Evolutionary conservation across 495 filamentous ascomycete genomes (phyloP).

Genomic region (Talaromyces thailandensis): DNA sequence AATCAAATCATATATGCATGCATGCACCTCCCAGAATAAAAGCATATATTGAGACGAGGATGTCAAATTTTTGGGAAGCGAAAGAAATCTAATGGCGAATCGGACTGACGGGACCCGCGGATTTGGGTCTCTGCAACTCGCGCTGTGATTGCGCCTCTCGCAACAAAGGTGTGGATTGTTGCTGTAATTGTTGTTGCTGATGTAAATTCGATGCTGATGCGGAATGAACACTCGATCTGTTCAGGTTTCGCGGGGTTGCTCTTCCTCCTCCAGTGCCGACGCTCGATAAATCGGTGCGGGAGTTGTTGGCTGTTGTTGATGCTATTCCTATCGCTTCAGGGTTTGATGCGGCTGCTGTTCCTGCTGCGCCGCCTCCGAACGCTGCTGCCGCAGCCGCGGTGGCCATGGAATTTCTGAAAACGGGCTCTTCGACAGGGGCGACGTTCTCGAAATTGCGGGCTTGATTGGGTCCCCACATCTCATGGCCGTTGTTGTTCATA

Average conservation of each 20-base stretch:
- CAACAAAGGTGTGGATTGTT: neutral
- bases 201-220: neutral
- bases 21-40: neutral
- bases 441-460: constrained; percentile 9
- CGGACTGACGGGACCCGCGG: neutral
- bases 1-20: neutral
- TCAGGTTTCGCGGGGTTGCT: neutral
- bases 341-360: neutral
- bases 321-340: neutral
- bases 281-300: constrained; percentile 3
- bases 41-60: neutral
- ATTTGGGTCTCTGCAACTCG: neutral
- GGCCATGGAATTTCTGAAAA: neutral
- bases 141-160: neutral
- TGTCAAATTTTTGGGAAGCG: neutral
- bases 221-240: neutral
- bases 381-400: neutral
- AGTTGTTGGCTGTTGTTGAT: neutral
- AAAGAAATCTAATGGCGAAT: neutral
- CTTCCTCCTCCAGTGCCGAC: neutral
- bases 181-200: neutral
- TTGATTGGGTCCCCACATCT: constrained; percentile 12
- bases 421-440: constrained; percentile 6
- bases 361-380: neutral
- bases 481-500: neutral